phyloP scores from a whole-genome alignment of 768 basidiomycete genomes.

The Termitomyces sp. region DNA sequence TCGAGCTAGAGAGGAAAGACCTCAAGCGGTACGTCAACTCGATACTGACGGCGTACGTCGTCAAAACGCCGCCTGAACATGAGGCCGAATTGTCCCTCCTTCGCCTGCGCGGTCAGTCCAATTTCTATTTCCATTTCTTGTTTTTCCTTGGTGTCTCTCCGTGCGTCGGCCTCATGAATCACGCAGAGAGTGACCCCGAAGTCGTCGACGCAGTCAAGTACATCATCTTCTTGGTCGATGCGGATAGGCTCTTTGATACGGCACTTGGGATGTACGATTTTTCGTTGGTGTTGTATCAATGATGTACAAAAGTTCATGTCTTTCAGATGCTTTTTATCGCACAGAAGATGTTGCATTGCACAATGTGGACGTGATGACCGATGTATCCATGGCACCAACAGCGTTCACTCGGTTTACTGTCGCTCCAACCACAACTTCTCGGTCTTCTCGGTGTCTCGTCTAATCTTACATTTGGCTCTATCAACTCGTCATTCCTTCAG shows the following conservation, averaged over 20 bases:
- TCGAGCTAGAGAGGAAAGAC: conserved; percentile 66
- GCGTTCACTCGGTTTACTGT: conserved; percentile 88
- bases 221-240: conserved; percentile 95
- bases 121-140: no score
- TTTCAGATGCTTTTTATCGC: conserved; percentile 70
- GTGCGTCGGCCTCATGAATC: conserved; percentile 16
- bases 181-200: conserved; percentile 50
- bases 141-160: background rate
- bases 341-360: conserved; percentile 73
- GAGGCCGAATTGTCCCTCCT: conserved; percentile 78
- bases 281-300: conserved; percentile 46
- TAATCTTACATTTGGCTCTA: background rate
- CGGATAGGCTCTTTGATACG: conserved; percentile 85
- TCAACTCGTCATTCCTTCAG: conserved; percentile 27
- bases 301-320: background rate
- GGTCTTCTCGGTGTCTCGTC: conserved; percentile 60
- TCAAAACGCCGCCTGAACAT: conserved; percentile 87
- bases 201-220: conserved; percentile 96
- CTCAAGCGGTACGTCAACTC: conserved; percentile 82
- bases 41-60: conserved; percentile 88
- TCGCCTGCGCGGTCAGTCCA: conserved; percentile 62
- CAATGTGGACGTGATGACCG: conserved; percentile 94
- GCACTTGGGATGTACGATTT: conserved; percentile 99
- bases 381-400: conserved; percentile 79
- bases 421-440: conserved; percentile 72